Evolutionary conservation across 164 flowering plant genomes (phyloP).

Genomic region (Taxillus chinensis): DNA sequence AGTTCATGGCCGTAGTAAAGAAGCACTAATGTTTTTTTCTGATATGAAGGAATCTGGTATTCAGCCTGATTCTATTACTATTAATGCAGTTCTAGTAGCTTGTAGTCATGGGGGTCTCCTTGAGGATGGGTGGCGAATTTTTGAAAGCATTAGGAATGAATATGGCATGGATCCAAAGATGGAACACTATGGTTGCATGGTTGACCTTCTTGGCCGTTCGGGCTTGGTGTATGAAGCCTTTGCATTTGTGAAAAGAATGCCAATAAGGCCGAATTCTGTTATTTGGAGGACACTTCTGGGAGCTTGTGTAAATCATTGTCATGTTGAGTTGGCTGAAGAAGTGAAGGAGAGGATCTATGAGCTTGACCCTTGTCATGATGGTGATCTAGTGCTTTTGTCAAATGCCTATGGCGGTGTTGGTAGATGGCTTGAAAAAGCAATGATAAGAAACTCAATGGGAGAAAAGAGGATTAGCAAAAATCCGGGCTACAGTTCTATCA

Average conservation of each 20-base stretch:
- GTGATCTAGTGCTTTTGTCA: conserved; percentile 44
- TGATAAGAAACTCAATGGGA: conserved; percentile 27
- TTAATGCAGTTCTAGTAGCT: conserved; percentile 31
- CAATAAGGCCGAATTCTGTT: conserved; percentile 26
- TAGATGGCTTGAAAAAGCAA: conserved; percentile 31
- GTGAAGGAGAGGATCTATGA: conserved; percentile 23
- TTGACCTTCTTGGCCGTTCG: conserved; percentile 43
- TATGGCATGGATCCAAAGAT: conserved; percentile 23
- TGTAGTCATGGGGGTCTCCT: conserved; percentile 47
- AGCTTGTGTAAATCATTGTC: conserved; percentile 34
- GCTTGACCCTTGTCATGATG: conserved; percentile 38
- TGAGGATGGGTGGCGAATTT: conserved; percentile 33
- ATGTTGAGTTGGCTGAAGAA: conserved; percentile 24
- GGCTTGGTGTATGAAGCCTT: conserved; percentile 34
- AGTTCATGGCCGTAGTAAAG: conserved; percentile 31
- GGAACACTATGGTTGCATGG: conserved; percentile 46
- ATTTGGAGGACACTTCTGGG: conserved; percentile 49
- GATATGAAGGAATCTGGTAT: conserved; percentile 26
- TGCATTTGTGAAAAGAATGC: conserved; percentile 30
- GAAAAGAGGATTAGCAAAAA: conserved; percentile 31
- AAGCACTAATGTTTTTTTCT: conserved; percentile 22
- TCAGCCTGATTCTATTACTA: conserved; percentile 25
- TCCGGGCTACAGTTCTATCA: conserved; percentile 35
- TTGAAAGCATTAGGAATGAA: conserved; percentile 26
- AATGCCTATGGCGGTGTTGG: conserved; percentile 36